Conservation (phyloP, 140 eudicot genomes). For the Flaveria floridana region DNA sequence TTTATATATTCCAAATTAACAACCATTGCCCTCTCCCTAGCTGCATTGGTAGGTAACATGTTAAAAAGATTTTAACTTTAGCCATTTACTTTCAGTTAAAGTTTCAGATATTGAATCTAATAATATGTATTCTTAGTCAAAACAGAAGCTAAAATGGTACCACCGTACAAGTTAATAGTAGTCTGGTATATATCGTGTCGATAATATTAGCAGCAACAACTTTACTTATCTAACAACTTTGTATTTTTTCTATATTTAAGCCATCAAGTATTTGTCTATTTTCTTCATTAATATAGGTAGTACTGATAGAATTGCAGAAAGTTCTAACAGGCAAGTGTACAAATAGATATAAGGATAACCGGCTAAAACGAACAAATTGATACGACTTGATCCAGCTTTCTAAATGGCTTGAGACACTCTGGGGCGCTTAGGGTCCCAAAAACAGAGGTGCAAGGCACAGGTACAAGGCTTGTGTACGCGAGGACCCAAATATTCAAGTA, state of each 20-base stretch:
- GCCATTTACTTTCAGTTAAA: not conserved
- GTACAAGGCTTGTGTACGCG: too few relatives aligned
- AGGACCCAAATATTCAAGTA: too few relatives aligned
- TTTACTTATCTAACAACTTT: not conserved
- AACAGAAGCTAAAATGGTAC: not conserved
- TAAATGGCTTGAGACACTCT: too few relatives aligned
- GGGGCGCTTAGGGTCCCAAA: too few relatives aligned
- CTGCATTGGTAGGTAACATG: constrained; percentile 40
- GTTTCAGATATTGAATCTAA: not conserved
- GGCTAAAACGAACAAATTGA: not conserved
- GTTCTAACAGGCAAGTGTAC: not conserved
- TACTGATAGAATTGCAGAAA: not conserved
- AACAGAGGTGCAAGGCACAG: too few relatives aligned
- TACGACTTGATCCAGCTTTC: not conserved
- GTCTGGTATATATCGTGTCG: not conserved
- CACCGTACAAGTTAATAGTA: not conserved
- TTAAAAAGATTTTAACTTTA: not conserved
- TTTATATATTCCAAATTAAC: constrained; percentile 88
- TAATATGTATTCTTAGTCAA: not conserved
- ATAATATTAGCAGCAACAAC: not conserved
- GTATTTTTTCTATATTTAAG: not conserved
- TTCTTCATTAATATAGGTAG: not conserved
- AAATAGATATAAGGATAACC: not conserved
- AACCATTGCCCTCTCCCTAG: constrained; percentile 96
- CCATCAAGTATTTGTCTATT: too few relatives aligned